Evolutionary conservation across 108 stramenopile species (phyloP).

Genomic region (Mediolabrus comicus): DNA sequence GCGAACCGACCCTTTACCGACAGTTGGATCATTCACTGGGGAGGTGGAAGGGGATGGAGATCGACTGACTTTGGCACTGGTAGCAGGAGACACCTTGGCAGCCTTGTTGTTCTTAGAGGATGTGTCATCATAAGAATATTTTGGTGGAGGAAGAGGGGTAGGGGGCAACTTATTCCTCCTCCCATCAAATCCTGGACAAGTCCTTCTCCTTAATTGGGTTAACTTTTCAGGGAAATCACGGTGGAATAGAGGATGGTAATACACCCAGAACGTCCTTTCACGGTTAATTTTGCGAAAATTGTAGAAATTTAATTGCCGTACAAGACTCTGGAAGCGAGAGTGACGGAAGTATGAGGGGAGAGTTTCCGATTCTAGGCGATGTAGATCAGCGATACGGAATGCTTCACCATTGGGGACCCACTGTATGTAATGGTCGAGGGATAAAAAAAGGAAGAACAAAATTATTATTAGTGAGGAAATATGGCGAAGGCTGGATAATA

Average conservation of each 20-base stretch:
- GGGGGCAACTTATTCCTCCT: conserved; percentile 58
- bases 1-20: conserved; percentile 19
- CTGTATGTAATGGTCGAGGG: conserved; percentile 53
- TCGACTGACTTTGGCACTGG: conserved; percentile 28
- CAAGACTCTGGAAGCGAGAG: conserved; percentile 91
- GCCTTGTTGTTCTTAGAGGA: not conserved
- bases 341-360: conserved; percentile 93
- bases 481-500: not conserved
- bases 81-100: not conserved
- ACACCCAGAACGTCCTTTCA: conserved; percentile 94
- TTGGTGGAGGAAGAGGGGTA: not conserved
- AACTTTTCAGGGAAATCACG: conserved; percentile 87
- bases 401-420: conserved; percentile 85
- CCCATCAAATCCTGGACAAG: conserved; percentile 82
- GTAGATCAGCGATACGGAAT: conserved; percentile 78
- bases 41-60: conserved; percentile 28
- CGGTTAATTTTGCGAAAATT: conserved; percentile 87
- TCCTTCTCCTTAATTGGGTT: conserved; percentile 84
- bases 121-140: not conserved
- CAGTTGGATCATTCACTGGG: conserved; percentile 3
- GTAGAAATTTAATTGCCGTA: conserved; percentile 92
- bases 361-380: conserved; percentile 76
- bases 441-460: not conserved
- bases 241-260: conserved; percentile 92
- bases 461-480: not conserved